Base-by-base conservation (phyloP, 345 rosid species). In the Gossypium ekmanianum region DNA sequence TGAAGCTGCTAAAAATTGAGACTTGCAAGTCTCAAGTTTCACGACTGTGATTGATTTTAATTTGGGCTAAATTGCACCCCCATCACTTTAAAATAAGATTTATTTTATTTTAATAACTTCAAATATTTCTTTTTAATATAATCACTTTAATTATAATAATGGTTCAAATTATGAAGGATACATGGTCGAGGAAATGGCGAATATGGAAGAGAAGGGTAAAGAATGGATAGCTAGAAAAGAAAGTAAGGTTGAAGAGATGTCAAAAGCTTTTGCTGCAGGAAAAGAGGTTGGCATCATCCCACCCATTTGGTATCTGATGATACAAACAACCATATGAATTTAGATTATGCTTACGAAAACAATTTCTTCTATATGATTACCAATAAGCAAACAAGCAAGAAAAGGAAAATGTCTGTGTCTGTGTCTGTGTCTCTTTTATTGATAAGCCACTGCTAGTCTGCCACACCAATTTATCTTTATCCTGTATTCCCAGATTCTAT, bases 211-310 rank as follows among this genome's bases (percentile, higher is more conserved):
- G 83, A 85, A 74, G 64, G 71, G 59, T 26, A 83, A 76, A 69
- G 81, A 79, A 61, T 18, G 41, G 34, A 58, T 67, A 76, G 74
- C 70, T 39, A 82, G 61, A 4, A 81, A 79, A 59, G 88, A 10
- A 61, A 73, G 51, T 78, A 77, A 57, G 67, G 66, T 62, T 11
- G 84, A 80, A 65, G 90, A 82, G 61, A 83, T 78, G 80, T 73
- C 72, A 17, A 88, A 83, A 82, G 90, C 92, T 47, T 44, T 87
- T 27, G 85, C 85, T 74, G 88, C 92, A 0, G 75, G 84, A 10
- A 83, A 76, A 48, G 97, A 92, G 83, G 84, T 92, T 55, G 91
- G 92, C 80, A 88, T 34, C 39, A 4, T 34, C 39, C 39, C 6
- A 34, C 39, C 39, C 39, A 34, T 34, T 34, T 34, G 6, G 39